phyloP scores from a whole-genome alignment of 495 filamentous ascomycete genomes.

The Neurospora sp. region DNA sequence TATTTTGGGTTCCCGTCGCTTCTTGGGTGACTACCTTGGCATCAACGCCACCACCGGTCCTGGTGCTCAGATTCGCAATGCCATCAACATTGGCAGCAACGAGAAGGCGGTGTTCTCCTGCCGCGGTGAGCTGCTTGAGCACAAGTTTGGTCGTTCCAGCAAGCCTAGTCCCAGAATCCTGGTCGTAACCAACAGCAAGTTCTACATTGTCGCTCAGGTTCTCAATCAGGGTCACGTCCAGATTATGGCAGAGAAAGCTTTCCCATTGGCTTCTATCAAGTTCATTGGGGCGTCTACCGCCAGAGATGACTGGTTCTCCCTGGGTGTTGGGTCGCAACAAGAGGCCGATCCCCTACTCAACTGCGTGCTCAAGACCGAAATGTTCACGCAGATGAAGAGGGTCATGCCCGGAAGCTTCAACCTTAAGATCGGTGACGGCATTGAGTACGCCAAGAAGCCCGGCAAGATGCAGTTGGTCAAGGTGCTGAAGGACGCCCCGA shows the following conservation, averaged over 20 bases:
- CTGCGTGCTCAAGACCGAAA: slow-evolving; percentile 94
- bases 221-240: slow-evolving; percentile 71
- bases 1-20: slow-evolving; percentile 80
- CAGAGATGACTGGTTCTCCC: slow-evolving; percentile 93
- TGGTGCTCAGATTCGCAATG: slow-evolving; percentile 68
- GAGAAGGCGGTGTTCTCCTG: slow-evolving; percentile 83
- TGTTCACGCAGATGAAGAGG: slow-evolving; percentile 79
- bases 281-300: slow-evolving; percentile 66
- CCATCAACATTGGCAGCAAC: slow-evolving; percentile 49
- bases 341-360: slow-evolving; percentile 86
- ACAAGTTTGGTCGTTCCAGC: slow-evolving; percentile 91
- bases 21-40: slow-evolving; percentile 92
- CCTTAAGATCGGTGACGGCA: slow-evolving; percentile 69
- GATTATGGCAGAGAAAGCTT: slow-evolving; percentile 69
- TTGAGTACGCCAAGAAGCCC: slow-evolving; percentile 98
- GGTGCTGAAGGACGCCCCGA: slow-evolving; percentile 71
- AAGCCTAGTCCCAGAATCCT: slow-evolving; percentile 81
- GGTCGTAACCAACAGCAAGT: slow-evolving; percentile 73
- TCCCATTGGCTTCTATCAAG: slow-evolving; percentile 80
- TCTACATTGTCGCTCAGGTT: slow-evolving; percentile 79
- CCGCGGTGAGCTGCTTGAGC: slow-evolving; percentile 75
- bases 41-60: slow-evolving; percentile 70
- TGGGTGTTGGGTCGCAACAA: slow-evolving; percentile 77
- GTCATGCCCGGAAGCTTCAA: slow-evolving; percentile 68
- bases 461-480: slow-evolving; percentile 84